phyloP scores from a whole-genome alignment of 2,329 filamentous ascomycete species.

The Hypoxylon sp. region DNA sequence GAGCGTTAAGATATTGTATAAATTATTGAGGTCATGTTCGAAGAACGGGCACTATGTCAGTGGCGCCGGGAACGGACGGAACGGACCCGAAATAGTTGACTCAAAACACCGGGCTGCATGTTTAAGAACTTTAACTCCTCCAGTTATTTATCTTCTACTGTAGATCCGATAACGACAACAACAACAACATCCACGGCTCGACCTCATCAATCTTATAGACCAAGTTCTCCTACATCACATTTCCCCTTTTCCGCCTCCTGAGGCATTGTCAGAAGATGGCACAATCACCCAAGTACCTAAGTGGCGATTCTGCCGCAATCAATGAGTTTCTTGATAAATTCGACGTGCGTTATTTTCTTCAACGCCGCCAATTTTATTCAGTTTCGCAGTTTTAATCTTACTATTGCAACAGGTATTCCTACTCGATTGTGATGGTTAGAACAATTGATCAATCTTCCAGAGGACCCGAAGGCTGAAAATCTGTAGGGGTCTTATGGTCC shows the following conservation, averaged over 20 bases:
- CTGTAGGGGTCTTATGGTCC: constrained; percentile 86
- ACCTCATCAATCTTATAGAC: neutral
- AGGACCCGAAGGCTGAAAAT: constrained; percentile 9
- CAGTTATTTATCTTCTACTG: constrained; percentile 10
- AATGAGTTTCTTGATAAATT: constrained; percentile 88
- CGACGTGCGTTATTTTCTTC: constrained; percentile 72
- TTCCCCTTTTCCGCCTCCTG: neutral
- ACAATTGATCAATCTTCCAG: neutral
- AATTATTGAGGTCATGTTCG: no score
- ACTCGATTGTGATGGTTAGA: constrained; percentile 94
- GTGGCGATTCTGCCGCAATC: constrained; percentile 79
- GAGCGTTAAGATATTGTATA: neutral
- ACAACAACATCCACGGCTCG: neutral
- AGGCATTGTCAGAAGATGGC: constrained; percentile 42
- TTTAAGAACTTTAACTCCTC: constrained; percentile 9
- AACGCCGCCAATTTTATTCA: neutral
- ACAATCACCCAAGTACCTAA: constrained; percentile 70
- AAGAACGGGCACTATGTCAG: constrained; percentile 4
- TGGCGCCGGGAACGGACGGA: constrained; percentile 20
- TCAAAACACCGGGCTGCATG: constrained; percentile 11
- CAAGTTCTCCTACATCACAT: no score
- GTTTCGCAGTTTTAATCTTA: constrained; percentile 24
- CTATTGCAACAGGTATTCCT: constrained; percentile 75
- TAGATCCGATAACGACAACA: constrained; percentile 3
- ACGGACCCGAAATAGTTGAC: constrained; percentile 1